Base-by-base conservation (phyloP, 805 yeast species). In the Kodamaea kaohsiungensis region DNA sequence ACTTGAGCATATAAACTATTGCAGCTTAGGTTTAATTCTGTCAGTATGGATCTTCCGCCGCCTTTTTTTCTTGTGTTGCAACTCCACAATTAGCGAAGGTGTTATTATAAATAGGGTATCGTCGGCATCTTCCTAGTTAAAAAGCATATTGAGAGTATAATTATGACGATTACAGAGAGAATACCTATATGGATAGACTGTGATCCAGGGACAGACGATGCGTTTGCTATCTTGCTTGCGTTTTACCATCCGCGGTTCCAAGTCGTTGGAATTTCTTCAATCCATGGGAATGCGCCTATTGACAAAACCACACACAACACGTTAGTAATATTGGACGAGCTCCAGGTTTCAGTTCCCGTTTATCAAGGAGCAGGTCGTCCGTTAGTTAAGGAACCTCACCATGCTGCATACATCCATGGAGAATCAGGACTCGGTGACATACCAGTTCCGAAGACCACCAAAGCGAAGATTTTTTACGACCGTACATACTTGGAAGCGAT, bases 181-280 rank as follows among this genome's bases (percentile, higher is more conserved):
- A 61, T 74, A 2, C 96, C 96, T 0, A 63, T 91, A 4, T 91
- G 96, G 96, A 68, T 91, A 10, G 97, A 91, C 69, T 91, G 97
- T 68, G 97, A 91, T 65, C 96, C 96, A 0, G 96, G 97, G 1
- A 95, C 88, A 63, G 97, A 91, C 64, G 97, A 91, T 62, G 86
- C 89, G 1, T 79, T 89, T 46, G 96, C 95, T 3, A 75, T 91
- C 7, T 70, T 88, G 8, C 59, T 91, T 22, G 83, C 89, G 0
- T 72, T 82, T 7, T 82, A 79, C 62, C 80, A 84, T 58, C 88
- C 90, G 0, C 70, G 77, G 22, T 81, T 83, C 68, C 67, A 81
- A 13, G 67, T 89, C 8, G 60, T 84, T 2, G 96, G 95, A 1
- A 77, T 89, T n/a, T 84, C 91, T 30, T 85, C 93, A 0, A 87